Conservation (phyloP, 2,329 filamentous ascomycete species). For the Mollisiaceae sp. region DNA sequence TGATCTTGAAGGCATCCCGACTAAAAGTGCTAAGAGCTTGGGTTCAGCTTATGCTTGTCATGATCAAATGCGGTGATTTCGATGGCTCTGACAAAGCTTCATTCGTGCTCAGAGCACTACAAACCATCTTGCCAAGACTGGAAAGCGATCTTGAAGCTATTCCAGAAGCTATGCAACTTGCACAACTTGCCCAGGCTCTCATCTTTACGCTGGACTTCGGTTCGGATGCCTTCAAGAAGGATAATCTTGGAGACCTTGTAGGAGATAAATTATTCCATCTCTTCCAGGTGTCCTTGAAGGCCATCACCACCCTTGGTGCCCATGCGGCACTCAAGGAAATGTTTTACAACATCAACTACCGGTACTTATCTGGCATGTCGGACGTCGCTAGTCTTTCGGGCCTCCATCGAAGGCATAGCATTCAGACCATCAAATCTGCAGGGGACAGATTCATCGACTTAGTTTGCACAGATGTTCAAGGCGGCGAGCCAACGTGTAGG, state of each 20-base stretch:
- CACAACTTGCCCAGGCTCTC: conserved; percentile 74
- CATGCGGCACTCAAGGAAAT: conserved; percentile 76
- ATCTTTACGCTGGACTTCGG: conserved; percentile 72
- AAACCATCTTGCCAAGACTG: conserved; percentile 86
- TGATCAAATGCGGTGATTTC: conserved; percentile 82
- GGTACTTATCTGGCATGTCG: conserved; percentile 76
- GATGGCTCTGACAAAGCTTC: conserved; percentile 72
- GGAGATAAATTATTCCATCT: conserved; percentile 90
- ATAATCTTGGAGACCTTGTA: conserved; percentile 70
- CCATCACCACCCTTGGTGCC: conserved; percentile 75
- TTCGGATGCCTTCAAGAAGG: conserved; percentile 46
- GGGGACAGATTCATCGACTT: conserved; percentile 84
- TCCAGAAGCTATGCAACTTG: conserved; percentile 75
- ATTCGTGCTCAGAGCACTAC: conserved; percentile 84
- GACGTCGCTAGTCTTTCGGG: conserved; percentile 57
- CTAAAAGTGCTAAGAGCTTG: conserved; percentile 78
- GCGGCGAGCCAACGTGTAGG: conserved; percentile 80
- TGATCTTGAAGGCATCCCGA: conserved; percentile 56
- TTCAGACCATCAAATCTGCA: conserved; percentile 76
- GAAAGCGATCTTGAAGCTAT: conserved; percentile 75
- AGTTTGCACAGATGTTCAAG: conserved; percentile 91
- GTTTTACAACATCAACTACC: conserved; percentile 91
- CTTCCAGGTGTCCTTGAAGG: conserved; percentile 84
- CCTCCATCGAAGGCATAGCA: conserved; percentile 53
- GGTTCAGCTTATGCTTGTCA: conserved; percentile 82